Evolutionary conservation across 768 basidiomycete species (phyloP).

Genomic region (Podaxis rugospora): DNA sequence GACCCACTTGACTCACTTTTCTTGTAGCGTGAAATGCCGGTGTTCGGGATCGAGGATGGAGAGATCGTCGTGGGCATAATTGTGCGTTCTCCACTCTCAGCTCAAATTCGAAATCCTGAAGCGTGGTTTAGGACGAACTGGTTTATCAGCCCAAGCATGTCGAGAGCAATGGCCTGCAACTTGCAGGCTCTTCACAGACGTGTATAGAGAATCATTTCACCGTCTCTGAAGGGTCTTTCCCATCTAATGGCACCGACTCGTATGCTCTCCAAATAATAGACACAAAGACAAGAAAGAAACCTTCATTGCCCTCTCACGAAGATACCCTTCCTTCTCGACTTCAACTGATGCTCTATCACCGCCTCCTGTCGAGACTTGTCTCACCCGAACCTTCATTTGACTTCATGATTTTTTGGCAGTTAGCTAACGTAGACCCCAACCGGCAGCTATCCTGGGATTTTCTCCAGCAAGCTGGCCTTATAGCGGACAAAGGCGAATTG

Average conservation of each 20-base stretch:
- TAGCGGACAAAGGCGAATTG: conserved; percentile 17
- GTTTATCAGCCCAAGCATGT: conserved; percentile 15
- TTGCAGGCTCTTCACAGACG: neutral
- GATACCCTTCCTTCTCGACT: conserved; percentile 58
- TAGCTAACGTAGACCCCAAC: conserved; percentile 37
- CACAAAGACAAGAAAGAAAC: conserved; percentile 60
- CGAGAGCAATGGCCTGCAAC: neutral
- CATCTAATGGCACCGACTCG: neutral
- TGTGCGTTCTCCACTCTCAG: conserved; percentile 32
- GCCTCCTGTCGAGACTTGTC: conserved; percentile 53
- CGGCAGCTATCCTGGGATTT: conserved; percentile 48
- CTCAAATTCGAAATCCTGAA: neutral
- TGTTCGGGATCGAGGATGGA: conserved; percentile 69
- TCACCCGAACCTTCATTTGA: conserved; percentile 40
- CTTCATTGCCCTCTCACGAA: conserved; percentile 48
- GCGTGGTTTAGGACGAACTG: conserved; percentile 47
- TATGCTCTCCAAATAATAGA: conserved; percentile 49
- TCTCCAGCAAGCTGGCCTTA: conserved; percentile 34
- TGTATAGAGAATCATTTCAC: neutral
- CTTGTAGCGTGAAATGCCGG: conserved; percentile 73
- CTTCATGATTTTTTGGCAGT: conserved; percentile 50
- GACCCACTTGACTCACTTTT: neutral
- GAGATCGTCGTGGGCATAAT: conserved; percentile 72
- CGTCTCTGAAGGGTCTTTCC: neutral
- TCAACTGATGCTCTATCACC: conserved; percentile 77